phyloP scores from a whole-genome alignment of 2,329 filamentous ascomycete species.

The Sporothrix dimorphospora region DNA sequence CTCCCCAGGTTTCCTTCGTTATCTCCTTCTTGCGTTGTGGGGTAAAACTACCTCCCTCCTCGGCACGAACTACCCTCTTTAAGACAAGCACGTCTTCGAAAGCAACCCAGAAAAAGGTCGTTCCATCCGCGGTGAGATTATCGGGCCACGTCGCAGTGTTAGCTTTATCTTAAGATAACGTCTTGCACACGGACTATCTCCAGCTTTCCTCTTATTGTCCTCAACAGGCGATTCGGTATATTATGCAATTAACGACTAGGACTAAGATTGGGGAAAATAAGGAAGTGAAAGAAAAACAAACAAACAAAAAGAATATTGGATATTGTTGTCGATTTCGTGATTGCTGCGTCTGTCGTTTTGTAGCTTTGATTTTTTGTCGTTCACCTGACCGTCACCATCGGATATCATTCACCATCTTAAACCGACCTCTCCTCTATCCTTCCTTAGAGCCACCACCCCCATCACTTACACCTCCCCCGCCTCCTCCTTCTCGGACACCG shows the following conservation, averaged over 20 bases:
- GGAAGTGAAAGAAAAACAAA: neutral
- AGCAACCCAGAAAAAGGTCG: neutral
- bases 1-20: conserved; percentile 11
- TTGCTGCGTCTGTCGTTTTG: neutral
- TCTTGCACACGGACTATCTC: neutral
- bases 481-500: conserved; percentile 18
- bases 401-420: neutral
- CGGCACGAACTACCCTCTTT: neutral
- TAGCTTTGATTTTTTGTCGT: neutral
- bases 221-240: neutral
- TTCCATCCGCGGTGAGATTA: neutral
- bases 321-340: neutral
- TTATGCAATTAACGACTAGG: neutral
- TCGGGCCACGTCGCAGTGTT: too few relatives aligned
- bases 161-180: neutral
- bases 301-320: neutral
- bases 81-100: neutral
- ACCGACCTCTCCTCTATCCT: neutral
- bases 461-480: neutral
- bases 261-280: neutral
- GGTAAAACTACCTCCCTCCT: neutral
- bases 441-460: too few relatives aligned
- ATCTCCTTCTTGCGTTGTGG: neutral
- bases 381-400: neutral
- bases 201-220: neutral